phyloP scores from a whole-genome alignment of 1,284 basidiomycete genomes.

The Earliella scabrosa region DNA sequence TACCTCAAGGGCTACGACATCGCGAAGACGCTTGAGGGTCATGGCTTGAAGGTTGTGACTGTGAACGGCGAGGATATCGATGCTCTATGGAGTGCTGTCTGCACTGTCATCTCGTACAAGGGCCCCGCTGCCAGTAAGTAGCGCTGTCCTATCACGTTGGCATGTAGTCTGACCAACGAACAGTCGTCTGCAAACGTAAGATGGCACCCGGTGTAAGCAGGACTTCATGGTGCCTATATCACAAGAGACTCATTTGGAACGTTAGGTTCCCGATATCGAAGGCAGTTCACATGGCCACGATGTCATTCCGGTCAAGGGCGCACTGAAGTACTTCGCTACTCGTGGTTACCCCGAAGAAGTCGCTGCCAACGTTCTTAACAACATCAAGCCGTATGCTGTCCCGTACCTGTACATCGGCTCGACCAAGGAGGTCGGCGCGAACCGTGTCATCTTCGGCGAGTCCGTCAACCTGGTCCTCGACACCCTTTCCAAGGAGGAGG shows the following conservation, averaged over 20 bases:
- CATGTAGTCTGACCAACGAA: constrained; percentile 6
- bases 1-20: constrained; percentile 82
- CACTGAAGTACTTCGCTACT: constrained; percentile 70
- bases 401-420: constrained; percentile 71
- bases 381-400: constrained; percentile 63
- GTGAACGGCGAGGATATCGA: constrained; percentile 82
- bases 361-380: constrained; percentile 57
- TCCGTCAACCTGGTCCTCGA: constrained; percentile 81
- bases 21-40: constrained; percentile 73
- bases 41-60: constrained; percentile 75
- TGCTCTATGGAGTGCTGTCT: constrained; percentile 70
- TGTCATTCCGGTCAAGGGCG: constrained; percentile 79
- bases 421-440: constrained; percentile 75
- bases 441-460: constrained; percentile 83
- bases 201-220: constrained; percentile 75
- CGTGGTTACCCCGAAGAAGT: constrained; percentile 64
- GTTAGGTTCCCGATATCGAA: constrained; percentile 66
- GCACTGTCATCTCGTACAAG: constrained; percentile 54
- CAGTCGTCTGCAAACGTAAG: constrained; percentile 72
- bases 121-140: constrained; percentile 78
- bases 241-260: not conserved
- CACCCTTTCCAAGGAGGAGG: constrained; percentile 73
- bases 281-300: constrained; percentile 83
- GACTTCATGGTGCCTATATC: not conserved
- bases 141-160: not conserved